These are phyloP conservation scores for Alternaria incomplexa DNA, from an alignment of 2,329 filamentous ascomycete species.

Conservation along the genomic window DNA sequence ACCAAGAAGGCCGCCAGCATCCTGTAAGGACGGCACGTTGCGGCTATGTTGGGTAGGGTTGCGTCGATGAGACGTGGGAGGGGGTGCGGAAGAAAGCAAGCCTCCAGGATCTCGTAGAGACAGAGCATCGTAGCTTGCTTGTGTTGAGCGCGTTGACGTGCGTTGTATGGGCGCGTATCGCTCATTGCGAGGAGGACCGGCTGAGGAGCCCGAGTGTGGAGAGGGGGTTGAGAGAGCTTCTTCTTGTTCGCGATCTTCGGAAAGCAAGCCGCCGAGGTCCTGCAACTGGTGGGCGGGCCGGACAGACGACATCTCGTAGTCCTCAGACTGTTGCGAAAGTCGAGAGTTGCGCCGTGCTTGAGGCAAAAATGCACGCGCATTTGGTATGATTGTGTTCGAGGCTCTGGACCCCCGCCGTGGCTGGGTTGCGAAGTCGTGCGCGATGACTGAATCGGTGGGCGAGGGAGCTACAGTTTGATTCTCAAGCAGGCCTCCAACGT, in stretches of 20 bases:
- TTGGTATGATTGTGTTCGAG: constrained; percentile 31
- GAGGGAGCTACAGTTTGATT: constrained; percentile 43
- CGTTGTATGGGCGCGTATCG: constrained; percentile 20
- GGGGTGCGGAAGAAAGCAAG: constrained; percentile 24
- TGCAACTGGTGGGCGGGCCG: constrained; percentile 31
- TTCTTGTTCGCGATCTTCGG: constrained; percentile 31
- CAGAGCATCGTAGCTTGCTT: constrained; percentile 30
- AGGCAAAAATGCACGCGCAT: constrained; percentile 31
- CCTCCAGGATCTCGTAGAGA: constrained; percentile 40
- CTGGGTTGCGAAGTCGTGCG: constrained; percentile 52
- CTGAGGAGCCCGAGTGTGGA: constrained; percentile 22
- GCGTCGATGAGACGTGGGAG: constrained; percentile 21
- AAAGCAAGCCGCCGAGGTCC: constrained; percentile 33
- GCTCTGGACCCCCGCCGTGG: constrained; percentile 40
- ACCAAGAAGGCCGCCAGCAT: constrained; percentile 42
- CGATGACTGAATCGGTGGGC: constrained; percentile 44
- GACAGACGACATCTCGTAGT: constrained; percentile 36
- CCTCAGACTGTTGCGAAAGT: constrained; percentile 44
- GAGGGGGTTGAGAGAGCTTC: constrained; percentile 16
- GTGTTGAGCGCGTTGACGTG: constrained; percentile 30
- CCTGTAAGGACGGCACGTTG: constrained; percentile 37
- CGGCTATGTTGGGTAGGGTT: constrained; percentile 31
- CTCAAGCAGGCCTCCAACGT: constrained; percentile 78
- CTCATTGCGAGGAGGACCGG: constrained; percentile 13
- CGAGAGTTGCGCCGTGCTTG: constrained; percentile 39